These are phyloP conservation scores for Climacium dendroides DNA, from an alignment of 225 moss, liverwort and hornwort genomes.

Conservation along the genomic window DNA sequence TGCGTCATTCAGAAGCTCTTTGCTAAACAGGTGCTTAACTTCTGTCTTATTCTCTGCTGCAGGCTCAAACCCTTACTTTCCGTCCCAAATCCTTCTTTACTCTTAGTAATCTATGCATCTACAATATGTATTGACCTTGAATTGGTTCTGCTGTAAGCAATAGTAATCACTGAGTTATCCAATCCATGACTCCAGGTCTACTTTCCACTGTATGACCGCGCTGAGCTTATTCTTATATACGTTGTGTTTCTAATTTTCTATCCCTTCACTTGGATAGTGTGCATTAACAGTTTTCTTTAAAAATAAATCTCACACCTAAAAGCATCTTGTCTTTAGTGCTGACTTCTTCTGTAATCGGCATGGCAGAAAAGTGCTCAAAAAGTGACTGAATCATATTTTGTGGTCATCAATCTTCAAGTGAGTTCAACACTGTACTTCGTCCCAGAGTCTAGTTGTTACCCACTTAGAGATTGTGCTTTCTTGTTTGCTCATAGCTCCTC, in stretches of 20 bases:
- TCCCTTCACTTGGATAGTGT: background rate
- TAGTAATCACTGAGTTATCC: background rate
- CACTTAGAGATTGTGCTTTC: background rate
- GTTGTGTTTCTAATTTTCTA: background rate
- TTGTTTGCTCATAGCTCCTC: background rate
- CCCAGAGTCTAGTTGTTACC: background rate
- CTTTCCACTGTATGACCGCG: background rate
- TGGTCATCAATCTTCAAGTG: constrained; percentile 88
- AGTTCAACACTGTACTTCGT: background rate
- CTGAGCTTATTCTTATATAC: background rate
- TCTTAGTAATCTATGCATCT: background rate
- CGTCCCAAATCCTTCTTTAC: background rate
- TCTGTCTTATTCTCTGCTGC: background rate
- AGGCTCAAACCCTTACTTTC: background rate
- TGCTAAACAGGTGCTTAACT: constrained; percentile 34
- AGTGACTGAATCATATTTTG: constrained; percentile 62
- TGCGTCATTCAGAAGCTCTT: constrained; percentile 56
- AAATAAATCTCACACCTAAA: background rate
- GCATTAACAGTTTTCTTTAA: background rate
- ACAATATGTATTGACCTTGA: background rate
- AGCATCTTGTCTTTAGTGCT: background rate
- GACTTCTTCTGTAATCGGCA: background rate
- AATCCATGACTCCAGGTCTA: background rate
- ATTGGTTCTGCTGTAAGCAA: background rate
- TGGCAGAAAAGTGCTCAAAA: constrained; percentile 22